Percentiles rank a stretch among this genome's conserved stretches.
Evolutionary conservation across 1,284 basidiomycete species (phyloP).

Genomic region (Ganoderma sp.): DNA sequence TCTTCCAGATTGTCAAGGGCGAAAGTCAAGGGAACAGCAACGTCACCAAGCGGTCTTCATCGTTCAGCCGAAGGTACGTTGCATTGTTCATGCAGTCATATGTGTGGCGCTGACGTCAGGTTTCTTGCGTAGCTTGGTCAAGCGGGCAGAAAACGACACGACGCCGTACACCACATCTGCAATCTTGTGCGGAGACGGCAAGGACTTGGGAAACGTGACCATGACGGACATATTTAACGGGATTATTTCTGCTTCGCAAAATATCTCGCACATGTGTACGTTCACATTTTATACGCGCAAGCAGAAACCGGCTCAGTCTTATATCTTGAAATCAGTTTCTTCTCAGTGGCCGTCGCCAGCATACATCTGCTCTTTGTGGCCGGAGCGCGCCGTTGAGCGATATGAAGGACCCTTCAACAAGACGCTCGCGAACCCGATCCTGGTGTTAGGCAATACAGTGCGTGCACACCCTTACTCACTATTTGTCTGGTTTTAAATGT

Average conservation of each 20-base stretch:
- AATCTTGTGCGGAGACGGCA: conserved; percentile 31
- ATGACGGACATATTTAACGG: conserved; percentile 28
- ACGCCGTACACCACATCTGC: conserved; percentile 5
- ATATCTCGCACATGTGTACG: conserved; percentile 32
- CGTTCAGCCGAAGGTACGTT: background rate
- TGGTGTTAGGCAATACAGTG: conserved; percentile 33
- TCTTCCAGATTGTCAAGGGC: conserved; percentile 24
- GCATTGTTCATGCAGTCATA: too few relatives aligned
- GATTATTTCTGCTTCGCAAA: conserved; percentile 23
- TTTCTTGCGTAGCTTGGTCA: background rate
- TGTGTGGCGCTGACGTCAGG: background rate
- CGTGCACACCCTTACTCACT: background rate
- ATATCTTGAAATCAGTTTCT: conserved; percentile 10
- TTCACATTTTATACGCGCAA: background rate
- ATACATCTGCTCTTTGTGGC: conserved; percentile 29
- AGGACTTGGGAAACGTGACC: conserved; percentile 20
- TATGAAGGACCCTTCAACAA: conserved; percentile 35
- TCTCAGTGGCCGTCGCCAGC: conserved; percentile 16
- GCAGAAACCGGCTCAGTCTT: background rate
- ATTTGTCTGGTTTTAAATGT: background rate
- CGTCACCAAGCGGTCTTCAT: conserved; percentile 18
- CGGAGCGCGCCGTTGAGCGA: conserved; percentile 33
- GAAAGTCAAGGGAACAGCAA: conserved; percentile 20
- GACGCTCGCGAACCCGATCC: conserved; percentile 31
- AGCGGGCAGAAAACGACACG: background rate